Conservation (phyloP, 768 basidiomycete species). For the Psilocybe subaeruginosa region DNA sequence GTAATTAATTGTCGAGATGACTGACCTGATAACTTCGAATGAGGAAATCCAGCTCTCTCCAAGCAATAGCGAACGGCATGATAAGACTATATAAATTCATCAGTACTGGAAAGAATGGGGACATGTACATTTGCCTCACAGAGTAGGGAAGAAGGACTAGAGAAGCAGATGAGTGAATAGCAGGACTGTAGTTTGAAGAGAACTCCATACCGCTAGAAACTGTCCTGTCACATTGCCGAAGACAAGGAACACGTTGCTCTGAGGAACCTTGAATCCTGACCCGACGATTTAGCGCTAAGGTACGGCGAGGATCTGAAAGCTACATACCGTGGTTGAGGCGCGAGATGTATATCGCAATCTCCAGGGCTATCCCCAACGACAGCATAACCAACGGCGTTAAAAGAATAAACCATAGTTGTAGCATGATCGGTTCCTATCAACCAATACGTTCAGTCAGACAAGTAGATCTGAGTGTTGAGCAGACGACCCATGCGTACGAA, state of each 20-base stretch:
- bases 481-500: slow-evolving; percentile 39
- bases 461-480: not conserved
- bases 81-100: slow-evolving; percentile 38
- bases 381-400: slow-evolving; percentile 47
- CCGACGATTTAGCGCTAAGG: not conserved
- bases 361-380: slow-evolving; percentile 47
- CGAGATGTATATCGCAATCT: slow-evolving; percentile 48
- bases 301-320: not conserved
- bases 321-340: slow-evolving; percentile 42
- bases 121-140: slow-evolving; percentile 31
- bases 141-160: slow-evolving; percentile 63
- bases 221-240: slow-evolving; percentile 52
- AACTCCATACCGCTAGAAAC: slow-evolving; percentile 41
- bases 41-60: slow-evolving; percentile 56
- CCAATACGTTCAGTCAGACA: not conserved
- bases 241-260: slow-evolving; percentile 52
- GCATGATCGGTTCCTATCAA: slow-evolving; percentile 35
- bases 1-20: not conserved
- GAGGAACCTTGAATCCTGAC: slow-evolving; percentile 57
- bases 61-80: slow-evolving; percentile 51
- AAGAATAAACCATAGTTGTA: slow-evolving; percentile 38
- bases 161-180: not conserved
- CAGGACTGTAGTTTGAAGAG: not conserved
- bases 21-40: slow-evolving; percentile 62
- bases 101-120: not conserved